These are phyloP conservation scores for Fusarium stilboides DNA, from an alignment of 2,329 filamentous ascomycete species.

Conservation along the genomic window DNA sequence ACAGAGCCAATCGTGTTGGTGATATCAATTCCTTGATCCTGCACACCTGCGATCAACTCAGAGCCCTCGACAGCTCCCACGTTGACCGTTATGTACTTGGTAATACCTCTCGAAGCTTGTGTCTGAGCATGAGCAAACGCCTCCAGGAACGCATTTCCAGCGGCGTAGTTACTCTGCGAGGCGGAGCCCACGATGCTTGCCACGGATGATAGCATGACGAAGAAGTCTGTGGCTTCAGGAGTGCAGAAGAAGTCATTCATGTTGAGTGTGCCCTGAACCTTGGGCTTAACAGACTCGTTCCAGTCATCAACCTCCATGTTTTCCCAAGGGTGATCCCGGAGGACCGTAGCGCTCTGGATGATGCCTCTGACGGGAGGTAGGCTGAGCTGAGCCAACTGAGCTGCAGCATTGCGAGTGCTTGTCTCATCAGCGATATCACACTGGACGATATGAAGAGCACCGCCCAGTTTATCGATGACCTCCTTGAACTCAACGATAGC, in stretches of 20 bases:
- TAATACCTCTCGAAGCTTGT: neutral
- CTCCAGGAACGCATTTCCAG: conserved; percentile 14
- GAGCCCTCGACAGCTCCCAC: conserved; percentile 9
- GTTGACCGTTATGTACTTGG: conserved; percentile 3
- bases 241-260: conserved; percentile 7
- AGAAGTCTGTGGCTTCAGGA: conserved; percentile 2
- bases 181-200: conserved; percentile 10
- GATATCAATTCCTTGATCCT: conserved; percentile 4
- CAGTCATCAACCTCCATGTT: conserved; percentile 13
- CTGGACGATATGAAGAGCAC: conserved; percentile 8
- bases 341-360: conserved; percentile 12
- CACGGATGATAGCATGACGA: conserved; percentile 11
- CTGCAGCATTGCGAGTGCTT: neutral
- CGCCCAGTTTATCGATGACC: neutral
- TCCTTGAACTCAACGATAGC: neutral
- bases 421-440: conserved; percentile 3
- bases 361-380: conserved; percentile 6
- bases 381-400: neutral
- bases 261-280: conserved; percentile 13
- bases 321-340: conserved; percentile 12
- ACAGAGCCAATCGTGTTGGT: conserved; percentile 7
- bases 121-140: neutral
- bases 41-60: neutral
- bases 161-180: conserved; percentile 14
- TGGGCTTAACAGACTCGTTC: conserved; percentile 13